A percentile compares a stretch with the other conserved stretches of the same genome.
Conservation (phyloP, 192 early-diverging fungal genomes). For the Podila clonocystis region DNA sequence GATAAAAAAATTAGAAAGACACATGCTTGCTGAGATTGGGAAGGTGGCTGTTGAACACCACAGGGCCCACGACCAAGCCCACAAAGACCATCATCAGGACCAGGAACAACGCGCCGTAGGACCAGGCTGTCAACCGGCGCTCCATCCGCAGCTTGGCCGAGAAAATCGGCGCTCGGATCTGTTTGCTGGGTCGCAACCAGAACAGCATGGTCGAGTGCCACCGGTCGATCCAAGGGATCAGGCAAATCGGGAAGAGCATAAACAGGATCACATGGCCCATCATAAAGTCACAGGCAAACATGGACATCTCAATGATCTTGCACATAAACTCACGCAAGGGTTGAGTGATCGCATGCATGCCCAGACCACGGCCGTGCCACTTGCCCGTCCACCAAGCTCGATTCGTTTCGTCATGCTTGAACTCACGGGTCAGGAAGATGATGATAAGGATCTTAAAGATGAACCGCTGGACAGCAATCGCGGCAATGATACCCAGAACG, state of each 20-base stretch:
- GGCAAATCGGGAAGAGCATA: slow-evolving; percentile 70
- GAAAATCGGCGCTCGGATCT: slow-evolving; percentile 77
- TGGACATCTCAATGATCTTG: slow-evolving; percentile 84
- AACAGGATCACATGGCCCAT: slow-evolving; percentile 79
- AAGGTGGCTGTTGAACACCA: slow-evolving; percentile 17
- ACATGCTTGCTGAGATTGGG: slow-evolving; percentile 5
- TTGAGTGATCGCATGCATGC: slow-evolving; percentile 65
- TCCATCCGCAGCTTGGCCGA: slow-evolving; percentile 69
- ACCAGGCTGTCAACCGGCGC: slow-evolving; percentile 67
- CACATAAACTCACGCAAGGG: slow-evolving; percentile 80
- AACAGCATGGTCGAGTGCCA: slow-evolving; percentile 82
- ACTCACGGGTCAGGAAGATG: slow-evolving; percentile 78
- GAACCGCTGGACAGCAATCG: slow-evolving; percentile 71
- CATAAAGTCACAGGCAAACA: slow-evolving; percentile 81
- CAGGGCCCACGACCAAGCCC: slow-evolving; percentile 67
- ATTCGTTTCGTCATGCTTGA: slow-evolving; percentile 84
- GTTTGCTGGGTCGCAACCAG: slow-evolving; percentile 80
- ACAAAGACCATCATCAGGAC: slow-evolving; percentile 66
- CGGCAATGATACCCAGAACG: slow-evolving; percentile 72
- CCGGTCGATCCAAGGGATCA: slow-evolving; percentile 76
- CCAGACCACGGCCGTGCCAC: slow-evolving; percentile 79
- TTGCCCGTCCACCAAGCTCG: slow-evolving; percentile 86
- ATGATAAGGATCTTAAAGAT: slow-evolving; percentile 70
- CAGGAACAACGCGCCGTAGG: slow-evolving; percentile 74
- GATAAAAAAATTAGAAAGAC: background rate